Evolutionary conservation across 371 early-diverging fungal species (phyloP), one percentile per base, ranked within the genome.

Genomic region (Coemansia sp.): DNA sequence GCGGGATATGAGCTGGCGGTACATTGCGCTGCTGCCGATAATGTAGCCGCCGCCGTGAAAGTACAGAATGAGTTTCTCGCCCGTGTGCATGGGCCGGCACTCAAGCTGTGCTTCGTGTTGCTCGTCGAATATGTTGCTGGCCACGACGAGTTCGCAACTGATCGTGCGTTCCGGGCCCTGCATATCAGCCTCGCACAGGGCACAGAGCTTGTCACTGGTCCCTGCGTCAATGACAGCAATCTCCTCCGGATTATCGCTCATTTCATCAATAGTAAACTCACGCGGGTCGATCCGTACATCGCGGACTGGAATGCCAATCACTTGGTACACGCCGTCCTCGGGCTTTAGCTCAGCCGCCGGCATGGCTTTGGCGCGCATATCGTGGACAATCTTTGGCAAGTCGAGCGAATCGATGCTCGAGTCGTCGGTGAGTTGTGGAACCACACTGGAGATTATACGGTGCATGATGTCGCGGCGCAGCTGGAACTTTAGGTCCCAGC

Each of bases 1-100:
- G 16, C 72, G 78, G n/a, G 69, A 44, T 0, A 78, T 59, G 23
- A 85, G 59, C 21, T 63, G 75, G 4, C 82, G 74, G 37, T 80
- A 77, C 0, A 72, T 50, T 1, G 77, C 70, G 30, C 69, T 67
- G 30, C 71, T 68, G 20, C 87, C 75, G 5, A 84, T 21, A 51
- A 85, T 79, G 69, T 88, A 91, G 3, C 86, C 91, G 8, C 91
- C 91, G 9, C 93, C 93, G 65, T 89, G 88, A 18, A 88, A 51
- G 62, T 87, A 92, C 8, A 88, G 59, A 0, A 84, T 67, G 18
- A 86, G 51, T n/a, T 62, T 62, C 55, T 78, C 72, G 51, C 20
- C 55, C 8, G 40, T 47, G 0, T 51, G 18, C 9, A 71, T n/a
- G 39, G 80, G 80, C 9, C 28, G 25, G 25, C 64, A 68, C 4